Percentiles rank a stretch among this genome's conserved stretches.
phyloP scores from a whole-genome alignment of 2,329 filamentous ascomycete species.

The Endoconidiophora laricicola region DNA sequence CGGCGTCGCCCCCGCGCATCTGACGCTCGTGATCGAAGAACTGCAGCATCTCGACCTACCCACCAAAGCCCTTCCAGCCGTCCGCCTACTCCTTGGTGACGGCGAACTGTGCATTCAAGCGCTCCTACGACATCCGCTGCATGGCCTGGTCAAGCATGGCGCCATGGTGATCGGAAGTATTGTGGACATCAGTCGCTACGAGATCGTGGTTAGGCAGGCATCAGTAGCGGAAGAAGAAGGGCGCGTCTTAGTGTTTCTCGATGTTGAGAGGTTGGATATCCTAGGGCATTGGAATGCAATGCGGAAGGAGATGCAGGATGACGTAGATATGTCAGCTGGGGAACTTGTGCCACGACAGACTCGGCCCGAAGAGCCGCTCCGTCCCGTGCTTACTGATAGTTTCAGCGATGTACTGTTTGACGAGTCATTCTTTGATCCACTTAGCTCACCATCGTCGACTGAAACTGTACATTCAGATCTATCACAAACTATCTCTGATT shows the following conservation, averaged over 20 bases:
- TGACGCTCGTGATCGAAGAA: constrained; percentile 51
- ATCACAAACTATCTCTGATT: background rate
- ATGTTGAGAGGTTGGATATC: constrained; percentile 3
- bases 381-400: background rate
- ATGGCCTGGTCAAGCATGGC: constrained; percentile 29
- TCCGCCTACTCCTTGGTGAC: constrained; percentile 35
- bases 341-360: background rate
- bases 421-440: constrained; percentile 8
- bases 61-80: constrained; percentile 19
- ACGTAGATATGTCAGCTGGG: background rate
- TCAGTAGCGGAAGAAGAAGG: background rate
- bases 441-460: background rate
- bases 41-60: constrained; percentile 19
- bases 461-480: background rate
- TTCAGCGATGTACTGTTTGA: constrained; percentile 10
- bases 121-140: constrained; percentile 28
- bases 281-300: background rate
- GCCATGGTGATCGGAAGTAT: constrained; percentile 32
- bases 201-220: constrained; percentile 11
- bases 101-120: constrained; percentile 39
- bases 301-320: background rate
- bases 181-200: constrained; percentile 28
- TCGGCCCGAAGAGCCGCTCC: background rate
- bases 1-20: constrained; percentile 67
- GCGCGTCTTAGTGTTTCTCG: background rate